A percentile compares a stretch with the other conserved stretches of the same genome.
These are phyloP conservation scores for Schizochytrium sp. DNA, from an alignment of 108 stramenopile genomes.

Conservation along the genomic window DNA sequence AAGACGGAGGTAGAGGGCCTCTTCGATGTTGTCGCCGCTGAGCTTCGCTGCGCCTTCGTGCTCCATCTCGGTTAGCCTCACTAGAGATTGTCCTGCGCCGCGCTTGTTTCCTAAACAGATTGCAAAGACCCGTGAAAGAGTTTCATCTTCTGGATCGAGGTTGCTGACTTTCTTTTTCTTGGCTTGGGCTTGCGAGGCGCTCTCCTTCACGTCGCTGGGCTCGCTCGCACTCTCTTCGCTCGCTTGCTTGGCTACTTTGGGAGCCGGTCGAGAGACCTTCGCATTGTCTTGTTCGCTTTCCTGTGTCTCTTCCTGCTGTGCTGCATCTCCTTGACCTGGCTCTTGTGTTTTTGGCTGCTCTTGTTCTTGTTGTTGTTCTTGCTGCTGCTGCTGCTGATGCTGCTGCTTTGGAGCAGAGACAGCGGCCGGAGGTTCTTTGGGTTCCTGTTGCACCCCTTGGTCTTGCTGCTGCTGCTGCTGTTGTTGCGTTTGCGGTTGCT, in stretches of 20 bases:
- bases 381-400: too few relatives aligned
- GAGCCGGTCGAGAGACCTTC: too few relatives aligned
- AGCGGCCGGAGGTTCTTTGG: not conserved
- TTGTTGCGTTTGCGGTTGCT: not conserved
- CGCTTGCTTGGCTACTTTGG: too few relatives aligned
- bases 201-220: not conserved
- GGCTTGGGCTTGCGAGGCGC: not conserved
- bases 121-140: not conserved
- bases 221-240: not conserved
- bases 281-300: too few relatives aligned
- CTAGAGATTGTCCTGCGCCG: not conserved
- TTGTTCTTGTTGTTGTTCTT: too few relatives aligned
- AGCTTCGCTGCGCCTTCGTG: not conserved
- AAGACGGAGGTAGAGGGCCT: not conserved
- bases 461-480: not conserved
- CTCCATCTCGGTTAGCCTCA: not conserved
- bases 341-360: too few relatives aligned
- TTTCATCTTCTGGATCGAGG: not conserved
- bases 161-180: not conserved
- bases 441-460: not conserved
- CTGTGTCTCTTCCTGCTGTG: too few relatives aligned
- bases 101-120: not conserved
- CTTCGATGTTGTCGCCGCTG: not conserved
- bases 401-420: not conserved
- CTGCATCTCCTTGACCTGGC: too few relatives aligned